A percentile compares a stretch with the other conserved stretches of the same genome.
phyloP scores from a whole-genome alignment of 2,329 filamentous ascomycete species.

The Hansfordia pulvinata region DNA sequence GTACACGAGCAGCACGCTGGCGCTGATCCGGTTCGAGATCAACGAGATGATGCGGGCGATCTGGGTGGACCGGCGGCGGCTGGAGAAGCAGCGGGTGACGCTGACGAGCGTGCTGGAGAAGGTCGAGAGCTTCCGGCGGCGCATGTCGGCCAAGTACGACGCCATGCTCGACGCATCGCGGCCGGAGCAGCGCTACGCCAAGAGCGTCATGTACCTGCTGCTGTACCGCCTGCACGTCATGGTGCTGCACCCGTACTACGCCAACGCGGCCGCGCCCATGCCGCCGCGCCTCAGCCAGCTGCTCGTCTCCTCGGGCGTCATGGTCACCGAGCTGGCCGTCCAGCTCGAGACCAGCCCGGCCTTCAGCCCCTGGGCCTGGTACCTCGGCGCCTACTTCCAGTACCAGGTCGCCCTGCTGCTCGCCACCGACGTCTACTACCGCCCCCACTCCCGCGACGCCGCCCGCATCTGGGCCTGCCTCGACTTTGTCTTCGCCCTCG shows the following conservation, averaged over 20 bases:
- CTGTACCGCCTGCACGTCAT: conserved; percentile 51
- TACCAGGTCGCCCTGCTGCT: conserved; percentile 59
- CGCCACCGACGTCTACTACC: conserved; percentile 51
- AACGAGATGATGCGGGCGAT: conserved; percentile 59
- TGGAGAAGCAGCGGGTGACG: conserved; percentile 47
- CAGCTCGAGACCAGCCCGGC: conserved; percentile 27
- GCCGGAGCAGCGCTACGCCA: conserved; percentile 49
- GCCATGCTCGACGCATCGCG: conserved; percentile 43
- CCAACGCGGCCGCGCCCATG: conserved; percentile 29
- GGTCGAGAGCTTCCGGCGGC: conserved; percentile 53
- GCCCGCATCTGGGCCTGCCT: conserved; percentile 57
- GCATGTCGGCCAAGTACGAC: conserved; percentile 52
- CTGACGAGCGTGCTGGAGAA: conserved; percentile 53
- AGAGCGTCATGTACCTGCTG: conserved; percentile 50
- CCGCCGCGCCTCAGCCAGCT: conserved; percentile 50
- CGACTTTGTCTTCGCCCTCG: conserved; percentile 57
- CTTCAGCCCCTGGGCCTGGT: conserved; percentile 55
- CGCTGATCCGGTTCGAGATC: conserved; percentile 57
- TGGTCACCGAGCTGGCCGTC: conserved; percentile 33
- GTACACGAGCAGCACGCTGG: conserved; percentile 57
- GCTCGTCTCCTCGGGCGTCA: conserved; percentile 45
- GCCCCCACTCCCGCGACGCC: conserved; percentile 41
- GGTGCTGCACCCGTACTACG: conserved; percentile 54
- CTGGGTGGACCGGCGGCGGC: conserved; percentile 53
- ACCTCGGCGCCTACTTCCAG: conserved; percentile 56